phyloP scores from a whole-genome alignment of 495 filamentous ascomycete species.

The Penicillium nucicola region DNA sequence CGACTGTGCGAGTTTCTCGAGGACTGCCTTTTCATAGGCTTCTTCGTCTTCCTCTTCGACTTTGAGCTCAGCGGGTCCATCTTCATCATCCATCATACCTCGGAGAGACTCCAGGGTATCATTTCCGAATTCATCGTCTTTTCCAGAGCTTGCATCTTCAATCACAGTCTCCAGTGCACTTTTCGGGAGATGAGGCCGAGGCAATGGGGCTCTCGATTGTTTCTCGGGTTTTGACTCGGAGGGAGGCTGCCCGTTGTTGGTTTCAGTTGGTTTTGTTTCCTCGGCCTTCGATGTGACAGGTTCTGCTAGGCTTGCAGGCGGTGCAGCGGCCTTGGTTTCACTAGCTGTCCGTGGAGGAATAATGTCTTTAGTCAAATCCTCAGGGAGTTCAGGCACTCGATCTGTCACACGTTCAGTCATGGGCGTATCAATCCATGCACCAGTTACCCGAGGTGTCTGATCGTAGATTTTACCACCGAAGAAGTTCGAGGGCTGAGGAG shows the following conservation, averaged over 20 bases:
- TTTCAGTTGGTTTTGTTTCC: conserved; percentile 8
- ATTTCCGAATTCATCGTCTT: conserved; percentile 49
- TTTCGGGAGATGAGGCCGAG: conserved; percentile 44
- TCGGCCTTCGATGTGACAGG: background rate
- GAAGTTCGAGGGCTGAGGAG: conserved; percentile 45
- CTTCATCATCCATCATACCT: conserved; percentile 46
- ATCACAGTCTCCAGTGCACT: conserved; percentile 53
- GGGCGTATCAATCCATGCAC: conserved; percentile 53
- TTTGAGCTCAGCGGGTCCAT: conserved; percentile 25
- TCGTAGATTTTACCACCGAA: conserved; percentile 32
- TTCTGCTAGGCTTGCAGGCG: background rate
- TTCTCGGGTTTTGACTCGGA: conserved; percentile 8
- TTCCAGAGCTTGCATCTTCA: conserved; percentile 46
- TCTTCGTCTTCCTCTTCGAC: conserved; percentile 35
- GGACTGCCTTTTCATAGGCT: conserved; percentile 31
- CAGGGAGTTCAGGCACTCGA: conserved; percentile 16
- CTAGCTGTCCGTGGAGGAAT: conserved; percentile 11
- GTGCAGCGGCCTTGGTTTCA: background rate
- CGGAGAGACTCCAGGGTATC: conserved; percentile 63
- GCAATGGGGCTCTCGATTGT: conserved; percentile 20
- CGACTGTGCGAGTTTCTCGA: conserved; percentile 33
- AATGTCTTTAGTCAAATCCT: conserved; percentile 29
- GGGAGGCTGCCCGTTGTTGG: background rate
- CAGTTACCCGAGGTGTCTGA: conserved; percentile 49
- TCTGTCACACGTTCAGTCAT: conserved; percentile 36